A percentile compares a stretch with the other conserved stretches of the same genome.
These are phyloP conservation scores for Leptographium galeiforme DNA, from an alignment of 2,329 filamentous ascomycete genomes.

Conservation along the genomic window DNA sequence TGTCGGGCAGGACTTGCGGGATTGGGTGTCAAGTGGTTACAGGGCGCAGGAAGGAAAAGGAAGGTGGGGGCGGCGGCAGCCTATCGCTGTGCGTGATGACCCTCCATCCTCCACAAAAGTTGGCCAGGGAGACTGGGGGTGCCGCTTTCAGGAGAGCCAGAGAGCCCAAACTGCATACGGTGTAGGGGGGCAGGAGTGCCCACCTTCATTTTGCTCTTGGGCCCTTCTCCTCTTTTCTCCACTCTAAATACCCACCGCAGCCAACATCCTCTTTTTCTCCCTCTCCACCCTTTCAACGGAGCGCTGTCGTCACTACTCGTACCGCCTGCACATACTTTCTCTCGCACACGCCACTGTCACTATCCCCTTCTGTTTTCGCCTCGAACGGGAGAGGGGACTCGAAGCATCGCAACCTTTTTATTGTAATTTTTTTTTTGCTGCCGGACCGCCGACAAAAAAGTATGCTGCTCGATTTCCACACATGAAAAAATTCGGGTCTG, in stretches of 20 bases:
- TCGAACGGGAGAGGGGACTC: no score
- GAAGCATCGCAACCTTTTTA: no score
- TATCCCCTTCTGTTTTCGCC: no score
- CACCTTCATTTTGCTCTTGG: not conserved
- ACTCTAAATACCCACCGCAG: not conserved
- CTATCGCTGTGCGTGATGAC: not conserved
- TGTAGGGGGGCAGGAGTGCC: not conserved
- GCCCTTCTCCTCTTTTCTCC: not conserved
- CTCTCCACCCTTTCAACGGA: not conserved
- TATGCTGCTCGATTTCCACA: no score
- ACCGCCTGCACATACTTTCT: not conserved
- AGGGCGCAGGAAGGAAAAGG: not conserved
- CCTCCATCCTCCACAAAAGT: constrained; percentile 3
- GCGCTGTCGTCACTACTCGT: not conserved
- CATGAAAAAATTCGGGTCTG: no score
- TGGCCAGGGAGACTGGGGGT: not conserved
- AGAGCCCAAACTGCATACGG: not conserved
- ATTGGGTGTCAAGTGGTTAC: not conserved
- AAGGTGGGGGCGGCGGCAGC: not conserved
- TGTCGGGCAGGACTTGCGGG: not conserved
- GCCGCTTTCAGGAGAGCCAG: not conserved
- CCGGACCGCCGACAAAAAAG: no score
- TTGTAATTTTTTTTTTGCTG: no score
- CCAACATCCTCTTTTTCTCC: not conserved
- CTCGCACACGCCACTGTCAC: not conserved